Evolutionary conservation across 2,329 filamentous ascomycete genomes (phyloP), one percentile per base, ranked within the genome.

Genomic region (Sporothrix sp.): DNA sequence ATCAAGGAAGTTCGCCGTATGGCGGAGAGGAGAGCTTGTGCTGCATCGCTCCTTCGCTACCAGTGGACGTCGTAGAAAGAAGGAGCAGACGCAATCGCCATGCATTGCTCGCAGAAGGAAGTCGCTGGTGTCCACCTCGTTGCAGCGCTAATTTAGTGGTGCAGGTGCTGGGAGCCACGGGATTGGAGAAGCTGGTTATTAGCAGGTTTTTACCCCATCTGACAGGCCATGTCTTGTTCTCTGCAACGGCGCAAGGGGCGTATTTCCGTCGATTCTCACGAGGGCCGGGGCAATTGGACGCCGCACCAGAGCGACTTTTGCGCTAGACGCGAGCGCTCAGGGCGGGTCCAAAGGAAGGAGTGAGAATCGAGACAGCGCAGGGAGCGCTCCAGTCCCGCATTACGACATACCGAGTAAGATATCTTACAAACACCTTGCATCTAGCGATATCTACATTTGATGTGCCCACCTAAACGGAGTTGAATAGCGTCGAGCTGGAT

Each of bases 131-230:
- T n/a, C n/a, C n/a, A n/a, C n/a, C n/a, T n/a, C 43, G 50, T 50
- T 48, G 53, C 52, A 52, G 53, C 51, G 42, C 53, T 52, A 55
- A 30, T 23, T 23, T 10, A 32, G 38, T 42, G 33, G 39, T 51
- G 53, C 53, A 55, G 53, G 27, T 51, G 51, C 48, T 55, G 51
- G 51, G 53, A 53, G 53, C 14, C 51, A 55, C 48, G 39, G 51
- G 53, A 55, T 55, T 55, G 51, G 53, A 21, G 35, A 21, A 16
- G 7, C 20, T n/a, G n/a, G n/a, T n/a, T n/a, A n/a, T n/a, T n/a
- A n/a, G n/a, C n/a, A n/a, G 16, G 16, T 23, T 35, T 37, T 30
- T 30, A 28, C 18, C 30, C 21, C 35, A 39, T 48, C 33, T 20
- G 32, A 18, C 32, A 46, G 44, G 42, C 18, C 35, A 18, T 28